A percentile compares a stretch with the other conserved stretches of the same genome.
Conservation (phyloP, 169 alveolate genomes). For the Perkinsus marinus region DNA sequence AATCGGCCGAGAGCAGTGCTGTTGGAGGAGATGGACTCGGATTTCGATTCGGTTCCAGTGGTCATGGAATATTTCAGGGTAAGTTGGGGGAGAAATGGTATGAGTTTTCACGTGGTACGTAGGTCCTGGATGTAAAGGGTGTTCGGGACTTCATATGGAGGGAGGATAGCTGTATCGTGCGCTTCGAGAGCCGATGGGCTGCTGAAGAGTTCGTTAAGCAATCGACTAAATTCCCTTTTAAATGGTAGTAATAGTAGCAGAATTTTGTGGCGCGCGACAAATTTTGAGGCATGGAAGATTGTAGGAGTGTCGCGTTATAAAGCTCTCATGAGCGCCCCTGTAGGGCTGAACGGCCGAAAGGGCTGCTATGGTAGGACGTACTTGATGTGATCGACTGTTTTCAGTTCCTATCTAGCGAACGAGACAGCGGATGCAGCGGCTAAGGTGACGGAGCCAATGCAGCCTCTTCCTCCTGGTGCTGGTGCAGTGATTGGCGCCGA, state of each 20-base stretch:
- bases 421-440: too few species aligned
- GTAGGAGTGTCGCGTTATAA: too few species aligned
- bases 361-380: too few species aligned
- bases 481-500: too few species aligned
- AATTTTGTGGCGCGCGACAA: too few species aligned
- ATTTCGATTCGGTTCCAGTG: background rate
- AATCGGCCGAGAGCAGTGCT: background rate
- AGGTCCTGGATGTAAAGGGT: background rate
- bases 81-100: background rate
- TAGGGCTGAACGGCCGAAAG: too few species aligned
- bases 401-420: too few species aligned
- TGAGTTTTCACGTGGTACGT: background rate
- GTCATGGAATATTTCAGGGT: background rate
- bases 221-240: background rate
- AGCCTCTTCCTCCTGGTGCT: too few species aligned
- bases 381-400: too few species aligned
- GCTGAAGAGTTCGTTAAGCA: background rate
- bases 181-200: background rate
- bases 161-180: background rate
- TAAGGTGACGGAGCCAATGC: too few species aligned
- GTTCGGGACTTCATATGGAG: background rate
- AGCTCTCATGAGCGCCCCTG: too few species aligned
- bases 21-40: background rate
- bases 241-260: background rate
- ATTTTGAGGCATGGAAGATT: too few species aligned